phyloP scores from a whole-genome alignment of 371 early-diverging fungal genomes.

The Mortierella sp. region DNA sequence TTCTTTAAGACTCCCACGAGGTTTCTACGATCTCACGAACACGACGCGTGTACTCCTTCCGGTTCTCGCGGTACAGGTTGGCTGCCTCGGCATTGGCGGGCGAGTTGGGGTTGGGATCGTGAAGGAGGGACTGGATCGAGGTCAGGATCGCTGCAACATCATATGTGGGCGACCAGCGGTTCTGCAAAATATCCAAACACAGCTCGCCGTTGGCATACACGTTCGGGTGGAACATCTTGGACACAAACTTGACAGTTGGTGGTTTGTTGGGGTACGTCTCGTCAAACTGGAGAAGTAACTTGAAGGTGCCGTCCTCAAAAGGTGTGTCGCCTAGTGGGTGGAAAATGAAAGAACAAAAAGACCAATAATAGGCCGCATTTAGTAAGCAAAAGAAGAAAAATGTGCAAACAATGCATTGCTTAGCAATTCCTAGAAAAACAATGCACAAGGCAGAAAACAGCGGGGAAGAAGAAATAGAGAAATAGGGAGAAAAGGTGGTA shows the following conservation, averaged over 20 bases:
- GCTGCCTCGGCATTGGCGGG: conserved; percentile 99
- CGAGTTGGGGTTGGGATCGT: conserved; percentile 98
- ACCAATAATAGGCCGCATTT: background rate
- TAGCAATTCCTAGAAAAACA: background rate
- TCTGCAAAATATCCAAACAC: conserved; percentile 99
- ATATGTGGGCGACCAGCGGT: conserved; percentile 98
- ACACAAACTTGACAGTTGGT: conserved; percentile 96
- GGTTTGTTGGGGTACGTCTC: conserved; percentile 99
- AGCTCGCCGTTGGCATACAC: conserved; percentile 99
- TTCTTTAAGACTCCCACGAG: conserved; percentile 81
- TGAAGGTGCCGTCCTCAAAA: conserved; percentile 99
- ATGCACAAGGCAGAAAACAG: background rate
- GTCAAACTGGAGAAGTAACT: conserved; percentile 95
- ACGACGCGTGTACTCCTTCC: conserved; percentile 93
- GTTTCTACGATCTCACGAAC: conserved; percentile 95
- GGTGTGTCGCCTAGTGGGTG: conserved; percentile 89
- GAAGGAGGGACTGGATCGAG: conserved; percentile 97
- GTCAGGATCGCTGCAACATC: conserved; percentile 97
- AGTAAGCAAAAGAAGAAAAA: conserved; percentile 13
- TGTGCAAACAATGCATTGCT: background rate
- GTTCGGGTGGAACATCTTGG: conserved; percentile 99
- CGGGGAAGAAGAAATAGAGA: background rate
- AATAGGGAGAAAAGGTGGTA: background rate
- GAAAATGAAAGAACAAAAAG: conserved; percentile 6
- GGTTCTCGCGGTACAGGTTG: conserved; percentile 92